Percentiles rank a stretch among this genome's conserved stretches.
Conservation (phyloP, 73 alveolate species). For the Paramecium sexaurelia region DNA sequence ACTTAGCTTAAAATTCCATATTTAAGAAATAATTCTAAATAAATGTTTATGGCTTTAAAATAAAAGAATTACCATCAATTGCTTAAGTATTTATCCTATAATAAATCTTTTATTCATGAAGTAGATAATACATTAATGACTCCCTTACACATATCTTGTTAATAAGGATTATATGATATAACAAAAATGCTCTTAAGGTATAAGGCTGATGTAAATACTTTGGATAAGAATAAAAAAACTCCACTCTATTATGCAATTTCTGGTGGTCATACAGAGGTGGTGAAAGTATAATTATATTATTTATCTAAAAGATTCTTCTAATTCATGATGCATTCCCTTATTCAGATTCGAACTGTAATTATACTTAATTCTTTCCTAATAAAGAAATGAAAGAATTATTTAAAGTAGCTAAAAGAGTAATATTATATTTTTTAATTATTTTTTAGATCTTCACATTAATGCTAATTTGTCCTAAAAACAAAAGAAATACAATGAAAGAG, state of each 20-base stretch:
- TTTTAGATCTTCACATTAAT: background rate
- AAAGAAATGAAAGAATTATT: background rate
- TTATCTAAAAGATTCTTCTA: background rate
- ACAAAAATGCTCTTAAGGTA: background rate
- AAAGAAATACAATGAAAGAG: background rate
- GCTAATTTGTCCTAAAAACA: background rate
- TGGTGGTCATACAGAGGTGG: background rate
- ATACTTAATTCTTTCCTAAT: background rate
- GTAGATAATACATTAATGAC: background rate
- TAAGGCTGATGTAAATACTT: slow-evolving; percentile 20
- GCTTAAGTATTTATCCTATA: background rate
- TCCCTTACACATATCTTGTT: slow-evolving; percentile 16
- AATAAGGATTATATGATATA: slow-evolving; percentile 4
- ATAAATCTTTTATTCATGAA: background rate
- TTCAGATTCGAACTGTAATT: background rate
- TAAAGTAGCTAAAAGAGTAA: background rate
- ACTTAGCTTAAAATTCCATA: background rate
- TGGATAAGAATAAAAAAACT: background rate
- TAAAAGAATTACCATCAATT: background rate
- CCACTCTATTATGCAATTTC: slow-evolving; percentile 1
- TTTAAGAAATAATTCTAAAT: background rate
- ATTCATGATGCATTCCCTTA: background rate
- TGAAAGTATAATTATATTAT: background rate
- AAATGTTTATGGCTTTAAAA: background rate
- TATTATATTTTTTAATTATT: background rate